Conservation (phyloP, 2,329 filamentous ascomycete genomes). For the Rhexocercosporidium sp. region DNA sequence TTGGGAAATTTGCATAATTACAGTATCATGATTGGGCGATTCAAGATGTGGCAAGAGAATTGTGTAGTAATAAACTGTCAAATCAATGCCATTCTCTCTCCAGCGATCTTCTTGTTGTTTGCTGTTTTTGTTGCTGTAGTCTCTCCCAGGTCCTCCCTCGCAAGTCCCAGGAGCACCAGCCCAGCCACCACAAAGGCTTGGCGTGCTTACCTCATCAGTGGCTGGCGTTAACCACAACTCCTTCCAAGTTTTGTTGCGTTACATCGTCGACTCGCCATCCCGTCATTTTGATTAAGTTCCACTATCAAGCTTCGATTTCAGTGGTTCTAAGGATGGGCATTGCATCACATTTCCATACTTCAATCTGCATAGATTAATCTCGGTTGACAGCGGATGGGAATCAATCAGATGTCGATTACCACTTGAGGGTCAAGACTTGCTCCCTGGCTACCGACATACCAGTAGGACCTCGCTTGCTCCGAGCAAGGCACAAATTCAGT, state of each 20-base stretch:
- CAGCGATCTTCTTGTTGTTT: not conserved
- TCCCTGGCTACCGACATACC: not conserved
- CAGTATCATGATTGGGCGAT: not conserved
- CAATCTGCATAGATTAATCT: conserved; percentile 3
- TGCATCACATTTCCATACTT: conserved; percentile 1
- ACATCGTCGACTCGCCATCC: not conserved
- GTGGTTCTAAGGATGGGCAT: not conserved
- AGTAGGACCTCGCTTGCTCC: conserved; percentile 3
- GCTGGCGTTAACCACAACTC: not conserved
- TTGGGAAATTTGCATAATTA: not conserved
- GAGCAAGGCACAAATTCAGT: conserved; percentile 3
- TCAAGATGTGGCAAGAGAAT: not conserved
- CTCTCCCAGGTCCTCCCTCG: not conserved
- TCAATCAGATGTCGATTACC: not conserved
- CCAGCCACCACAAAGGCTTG: not conserved
- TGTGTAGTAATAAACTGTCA: conserved; percentile 2
- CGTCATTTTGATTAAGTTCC: not conserved
- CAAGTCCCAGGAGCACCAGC: not conserved
- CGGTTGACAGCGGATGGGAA: not conserved
- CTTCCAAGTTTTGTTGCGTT: not conserved
- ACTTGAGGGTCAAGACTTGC: not conserved
- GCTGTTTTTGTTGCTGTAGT: not conserved
- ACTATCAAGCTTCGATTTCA: not conserved
- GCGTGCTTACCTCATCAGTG: not conserved
- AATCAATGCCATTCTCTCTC: no score